Evolutionary conservation across 305 asterid species (phyloP), one percentile per base, ranked within the genome.

Genomic region (Solanum hybrid): DNA sequence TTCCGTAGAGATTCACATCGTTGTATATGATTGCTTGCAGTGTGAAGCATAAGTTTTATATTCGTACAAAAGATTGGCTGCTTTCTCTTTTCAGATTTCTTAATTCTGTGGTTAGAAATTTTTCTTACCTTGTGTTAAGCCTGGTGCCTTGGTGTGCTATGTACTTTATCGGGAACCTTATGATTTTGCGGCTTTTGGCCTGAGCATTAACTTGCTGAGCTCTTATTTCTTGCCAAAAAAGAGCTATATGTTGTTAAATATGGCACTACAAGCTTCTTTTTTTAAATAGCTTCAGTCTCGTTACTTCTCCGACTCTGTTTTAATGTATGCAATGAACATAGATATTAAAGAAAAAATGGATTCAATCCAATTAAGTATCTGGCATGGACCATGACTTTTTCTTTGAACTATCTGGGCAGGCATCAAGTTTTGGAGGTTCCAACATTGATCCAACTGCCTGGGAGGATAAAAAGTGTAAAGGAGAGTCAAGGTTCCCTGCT

Each of bases 391-490:
- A 1, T 51, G 31, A 84, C 29, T 4, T 84, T 78, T 34, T 46
- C 87, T 77, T 76, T 40, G 67, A 51, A 74, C 73, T 84, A 84
- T 20, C 46, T 51, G 74, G 31, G 31, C 93, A 97, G 99, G 99
- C 99, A 9, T 61, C 94, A 26, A 93, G 95, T 83, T 97, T 97
- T 92, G 99, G 99, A 92, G 99, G 98, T 89, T 94, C 98, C 88
- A 96, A 97, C 95, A 97, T 97, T 61, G 99, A 97, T 92, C 97
- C 99, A 29, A 97, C 98, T 88, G 99, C 99, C 78, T 97, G 99
- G 99, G 99, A 97, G 93, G 99, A 96, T 92, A 97, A 97, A 90
- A 97, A 97, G 90, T 97, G 99, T 93, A 97, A 93, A 95, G 99
- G 99, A 51, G 98, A 96, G 93, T 96, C 99, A 7, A 96, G 99